Percentiles rank a stretch among this genome's conserved stretches.
These are phyloP conservation scores for Pichiaceae sp. DNA, from an alignment of 1,139 yeast species.

Conservation along the genomic window DNA sequence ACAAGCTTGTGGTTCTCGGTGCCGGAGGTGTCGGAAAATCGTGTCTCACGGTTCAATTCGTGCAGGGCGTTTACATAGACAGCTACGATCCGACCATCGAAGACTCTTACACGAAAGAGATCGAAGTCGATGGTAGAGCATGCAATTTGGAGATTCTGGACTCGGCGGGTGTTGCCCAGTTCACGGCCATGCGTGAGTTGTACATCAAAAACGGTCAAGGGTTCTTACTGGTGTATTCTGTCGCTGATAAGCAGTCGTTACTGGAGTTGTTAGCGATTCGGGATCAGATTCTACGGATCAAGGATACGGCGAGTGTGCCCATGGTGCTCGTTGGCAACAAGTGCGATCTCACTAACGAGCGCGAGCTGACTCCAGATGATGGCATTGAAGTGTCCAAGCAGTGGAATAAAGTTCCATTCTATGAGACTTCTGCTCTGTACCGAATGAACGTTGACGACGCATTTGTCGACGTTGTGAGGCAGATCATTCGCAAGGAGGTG, in stretches of 20 bases:
- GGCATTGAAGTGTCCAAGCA: constrained; percentile 71
- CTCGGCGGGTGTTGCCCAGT: constrained; percentile 98
- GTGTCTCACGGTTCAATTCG: constrained; percentile 84
- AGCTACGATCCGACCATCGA: constrained; percentile 98
- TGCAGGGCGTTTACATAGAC: constrained; percentile 88
- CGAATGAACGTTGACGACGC: constrained; percentile 92
- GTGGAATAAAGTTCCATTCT: constrained; percentile 66
- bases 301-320: constrained; percentile 69
- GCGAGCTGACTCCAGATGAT: constrained; percentile 76
- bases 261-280: constrained; percentile 73
- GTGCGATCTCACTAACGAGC: constrained; percentile 71
- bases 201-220: constrained; percentile 94
- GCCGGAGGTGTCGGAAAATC: constrained; percentile 99
- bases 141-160: constrained; percentile 90
- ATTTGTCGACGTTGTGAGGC: constrained; percentile 47
- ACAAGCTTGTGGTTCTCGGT: constrained; percentile 88
- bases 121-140: constrained; percentile 85
- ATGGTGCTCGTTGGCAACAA: constrained; percentile 72
- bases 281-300: constrained; percentile 80
- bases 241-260: constrained; percentile 70
- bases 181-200: constrained; percentile 91
- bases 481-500: constrained; percentile 71
- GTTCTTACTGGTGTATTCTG: constrained; percentile 74
- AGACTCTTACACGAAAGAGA: constrained; percentile 88
- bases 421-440: constrained; percentile 92